Conservation (phyloP, 257 asterid species). For the Lavandula angustifolia region DNA sequence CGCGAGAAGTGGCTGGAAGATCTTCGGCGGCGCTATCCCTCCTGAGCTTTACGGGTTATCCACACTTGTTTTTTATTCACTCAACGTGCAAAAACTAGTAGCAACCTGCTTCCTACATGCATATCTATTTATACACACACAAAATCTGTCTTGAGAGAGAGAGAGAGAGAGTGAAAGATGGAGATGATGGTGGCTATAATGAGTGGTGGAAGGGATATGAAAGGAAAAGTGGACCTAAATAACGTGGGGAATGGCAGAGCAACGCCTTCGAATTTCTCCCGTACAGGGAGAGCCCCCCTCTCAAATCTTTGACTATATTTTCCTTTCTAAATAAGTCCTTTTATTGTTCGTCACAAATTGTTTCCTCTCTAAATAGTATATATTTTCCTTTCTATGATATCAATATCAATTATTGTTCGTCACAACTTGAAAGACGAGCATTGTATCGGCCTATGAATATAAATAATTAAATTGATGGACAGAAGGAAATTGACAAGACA, state of each 20-base stretch:
- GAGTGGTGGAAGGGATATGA: constrained; percentile 12
- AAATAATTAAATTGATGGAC: neutral
- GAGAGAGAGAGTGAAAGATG: neutral
- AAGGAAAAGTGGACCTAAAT: constrained; percentile 23
- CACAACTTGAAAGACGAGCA: no score
- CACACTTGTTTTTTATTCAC: constrained; percentile 28
- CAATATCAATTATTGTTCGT: no score
- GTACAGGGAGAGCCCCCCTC: constrained; percentile 34
- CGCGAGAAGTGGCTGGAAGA: neutral
- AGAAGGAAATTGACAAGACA: constrained; percentile 31
- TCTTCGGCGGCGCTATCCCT: constrained; percentile 65
- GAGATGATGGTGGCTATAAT: neutral
- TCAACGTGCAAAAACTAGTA: neutral
- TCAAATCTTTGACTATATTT: constrained; percentile 31
- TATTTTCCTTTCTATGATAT: no score
- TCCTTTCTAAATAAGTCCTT: no score
- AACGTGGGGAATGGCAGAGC: constrained; percentile 38
- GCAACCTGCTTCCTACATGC: neutral
- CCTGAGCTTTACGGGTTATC: constrained; percentile 68
- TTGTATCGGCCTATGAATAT: neutral
- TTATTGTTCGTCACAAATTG: no score
- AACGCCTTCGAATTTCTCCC: constrained; percentile 29
- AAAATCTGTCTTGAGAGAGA: neutral
- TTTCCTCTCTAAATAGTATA: no score
- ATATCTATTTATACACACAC: no score